A percentile compares a stretch with the other conserved stretches of the same genome.
These are phyloP conservation scores for Davidsoniella virescens DNA, from an alignment of 2,329 filamentous ascomycete genomes.

Conservation along the genomic window DNA sequence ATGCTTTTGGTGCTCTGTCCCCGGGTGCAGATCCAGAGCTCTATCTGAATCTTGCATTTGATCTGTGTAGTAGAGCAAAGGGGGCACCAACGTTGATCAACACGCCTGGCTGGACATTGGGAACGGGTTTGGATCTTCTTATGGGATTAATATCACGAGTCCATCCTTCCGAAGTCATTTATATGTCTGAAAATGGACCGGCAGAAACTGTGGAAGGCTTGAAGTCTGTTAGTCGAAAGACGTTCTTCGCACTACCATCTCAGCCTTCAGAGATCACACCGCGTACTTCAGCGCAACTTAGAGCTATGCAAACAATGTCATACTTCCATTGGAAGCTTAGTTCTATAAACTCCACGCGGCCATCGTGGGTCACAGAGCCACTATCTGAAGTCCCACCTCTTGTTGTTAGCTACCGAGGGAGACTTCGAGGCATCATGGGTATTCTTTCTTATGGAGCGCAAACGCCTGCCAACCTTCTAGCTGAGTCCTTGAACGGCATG, in stretches of 20 bases:
- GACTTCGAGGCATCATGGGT: constrained; percentile 39
- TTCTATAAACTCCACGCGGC: background rate
- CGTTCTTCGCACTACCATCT: constrained; percentile 40
- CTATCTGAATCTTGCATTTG: constrained; percentile 45
- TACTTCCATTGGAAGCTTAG: constrained; percentile 45
- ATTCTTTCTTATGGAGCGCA: constrained; percentile 53
- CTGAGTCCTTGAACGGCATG: constrained; percentile 53
- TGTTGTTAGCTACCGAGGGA: constrained; percentile 41
- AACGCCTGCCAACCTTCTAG: constrained; percentile 38
- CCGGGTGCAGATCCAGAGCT: constrained; percentile 51
- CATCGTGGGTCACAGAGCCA: constrained; percentile 36
- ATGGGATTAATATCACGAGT: constrained; percentile 36
- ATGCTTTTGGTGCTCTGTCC: constrained; percentile 48
- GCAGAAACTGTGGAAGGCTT: constrained; percentile 39
- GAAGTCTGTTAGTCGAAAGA: constrained; percentile 25
- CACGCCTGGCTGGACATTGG: constrained; percentile 57
- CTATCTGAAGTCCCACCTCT: constrained; percentile 43
- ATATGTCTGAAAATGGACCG: constrained; percentile 50
- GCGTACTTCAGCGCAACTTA: constrained; percentile 47
- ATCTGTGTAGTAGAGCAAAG: constrained; percentile 45
- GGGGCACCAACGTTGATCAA: constrained; percentile 51
- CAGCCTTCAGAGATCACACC: constrained; percentile 37
- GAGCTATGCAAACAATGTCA: constrained; percentile 63
- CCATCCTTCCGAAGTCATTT: constrained; percentile 45
- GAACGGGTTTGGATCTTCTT: constrained; percentile 51